Conservation (phyloP, 2,329 filamentous ascomycete species). For the Scytalidium sp. region DNA sequence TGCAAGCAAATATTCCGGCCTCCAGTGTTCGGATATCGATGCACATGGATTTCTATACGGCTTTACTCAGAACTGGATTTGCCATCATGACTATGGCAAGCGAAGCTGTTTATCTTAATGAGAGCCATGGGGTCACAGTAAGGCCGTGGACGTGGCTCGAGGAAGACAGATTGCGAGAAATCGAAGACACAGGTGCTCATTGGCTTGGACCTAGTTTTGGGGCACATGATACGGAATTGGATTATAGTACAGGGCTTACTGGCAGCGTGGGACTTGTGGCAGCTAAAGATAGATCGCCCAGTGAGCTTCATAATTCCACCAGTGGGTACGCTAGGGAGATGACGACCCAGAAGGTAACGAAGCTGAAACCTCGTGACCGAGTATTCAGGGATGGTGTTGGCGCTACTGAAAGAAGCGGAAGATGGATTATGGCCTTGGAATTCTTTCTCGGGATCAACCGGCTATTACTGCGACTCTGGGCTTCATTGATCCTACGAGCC, state of each 20-base stretch:
- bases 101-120: conserved; percentile 93
- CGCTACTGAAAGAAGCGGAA: conserved; percentile 71
- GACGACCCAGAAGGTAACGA: conserved; percentile 54
- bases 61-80: conserved; percentile 82
- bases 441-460: conserved; percentile 74
- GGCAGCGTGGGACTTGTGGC: conserved; percentile 26
- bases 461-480: conserved; percentile 50
- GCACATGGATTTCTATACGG: conserved; percentile 95
- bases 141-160: conserved; percentile 86
- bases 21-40: conserved; percentile 76
- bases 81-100: conserved; percentile 87
- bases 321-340: conserved; percentile 70
- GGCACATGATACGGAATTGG: conserved; percentile 19
- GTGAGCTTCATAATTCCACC: conserved; percentile 38
- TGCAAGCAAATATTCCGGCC: conserved; percentile 88
- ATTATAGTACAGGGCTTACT: conserved; percentile 18
- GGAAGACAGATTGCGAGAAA: conserved; percentile 75
- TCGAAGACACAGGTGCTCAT: conserved; percentile 50
- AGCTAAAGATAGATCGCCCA: conserved; percentile 18
- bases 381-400: conserved; percentile 65
- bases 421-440: conserved; percentile 73
- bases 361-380: conserved; percentile 40
- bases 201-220: conserved; percentile 29
- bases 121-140: conserved; percentile 73
- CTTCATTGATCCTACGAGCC: conserved; percentile 26